Percentiles rank a stretch among this genome's conserved stretches.
These are phyloP conservation scores for Ephemerocybe angulata DNA, from an alignment of 768 basidiomycete species.

Conservation along the genomic window DNA sequence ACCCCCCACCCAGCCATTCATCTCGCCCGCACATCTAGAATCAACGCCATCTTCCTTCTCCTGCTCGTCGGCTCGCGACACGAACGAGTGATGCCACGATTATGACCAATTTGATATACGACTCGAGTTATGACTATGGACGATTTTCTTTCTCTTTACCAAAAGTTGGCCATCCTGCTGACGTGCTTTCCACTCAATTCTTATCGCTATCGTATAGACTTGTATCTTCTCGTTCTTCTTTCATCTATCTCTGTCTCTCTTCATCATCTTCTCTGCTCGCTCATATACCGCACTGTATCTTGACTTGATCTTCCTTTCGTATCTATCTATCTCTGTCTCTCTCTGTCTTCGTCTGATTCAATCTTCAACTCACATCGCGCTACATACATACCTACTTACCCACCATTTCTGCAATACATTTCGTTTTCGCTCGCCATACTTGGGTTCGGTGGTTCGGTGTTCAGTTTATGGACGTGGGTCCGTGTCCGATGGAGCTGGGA, in stretches of 20 bases:
- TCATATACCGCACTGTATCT: background rate
- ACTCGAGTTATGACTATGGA: background rate
- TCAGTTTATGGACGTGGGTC: too few species aligned
- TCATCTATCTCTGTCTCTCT: background rate
- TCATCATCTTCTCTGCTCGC: too few species aligned
- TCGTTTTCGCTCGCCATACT: too few species aligned
- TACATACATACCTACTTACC: too few species aligned
- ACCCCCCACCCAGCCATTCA: slow-evolving; percentile 8
- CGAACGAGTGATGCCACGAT: background rate
- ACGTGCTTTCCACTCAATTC: background rate
- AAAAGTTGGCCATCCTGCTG: background rate
- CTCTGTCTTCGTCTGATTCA: background rate
- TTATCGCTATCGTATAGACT: background rate
- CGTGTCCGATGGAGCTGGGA: too few species aligned
- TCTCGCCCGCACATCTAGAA: slow-evolving; percentile 4
- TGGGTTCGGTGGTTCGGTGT: too few species aligned
- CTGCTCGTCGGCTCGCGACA: too few species aligned
- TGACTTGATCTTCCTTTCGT: background rate
- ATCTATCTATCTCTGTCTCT: background rate
- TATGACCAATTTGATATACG: too few species aligned
- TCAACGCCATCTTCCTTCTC: slow-evolving; percentile 11
- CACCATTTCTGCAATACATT: too few species aligned
- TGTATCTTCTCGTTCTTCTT: background rate
- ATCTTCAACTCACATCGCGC: too few species aligned
- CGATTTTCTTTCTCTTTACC: background rate